Evolutionary conservation across 768 basidiomycete genomes (phyloP).

Genomic region (Antrodiella citrinella): DNA sequence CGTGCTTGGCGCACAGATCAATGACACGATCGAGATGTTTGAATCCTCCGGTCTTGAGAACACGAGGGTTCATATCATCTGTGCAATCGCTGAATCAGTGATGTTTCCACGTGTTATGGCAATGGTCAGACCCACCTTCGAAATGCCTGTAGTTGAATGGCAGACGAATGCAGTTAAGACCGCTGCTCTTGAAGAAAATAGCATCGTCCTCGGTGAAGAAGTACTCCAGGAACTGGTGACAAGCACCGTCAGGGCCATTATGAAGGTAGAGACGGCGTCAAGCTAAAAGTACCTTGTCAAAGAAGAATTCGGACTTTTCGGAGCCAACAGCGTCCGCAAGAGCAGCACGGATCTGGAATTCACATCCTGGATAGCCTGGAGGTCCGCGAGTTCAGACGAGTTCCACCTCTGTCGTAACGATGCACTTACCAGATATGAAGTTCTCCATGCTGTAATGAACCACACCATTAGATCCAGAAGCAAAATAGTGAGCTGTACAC

Average conservation of each 20-base stretch:
- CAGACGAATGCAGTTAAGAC: slow-evolving; percentile 72
- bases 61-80: slow-evolving; percentile 74
- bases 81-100: too few species aligned
- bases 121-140: slow-evolving; percentile 33
- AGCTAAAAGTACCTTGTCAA: slow-evolving; percentile 57
- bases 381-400: background rate
- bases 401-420: slow-evolving; percentile 4
- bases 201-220: slow-evolving; percentile 77
- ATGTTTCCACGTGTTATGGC: slow-evolving; percentile 7
- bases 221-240: slow-evolving; percentile 64
- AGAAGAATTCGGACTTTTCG: slow-evolving; percentile 70
- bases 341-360: slow-evolving; percentile 67
- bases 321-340: slow-evolving; percentile 58
- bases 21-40: slow-evolving; percentile 82
- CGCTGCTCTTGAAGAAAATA: slow-evolving; percentile 67
- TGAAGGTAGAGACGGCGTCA: background rate
- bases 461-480: too few species aligned
- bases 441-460: slow-evolving; percentile 57
- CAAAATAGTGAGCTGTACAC: slow-evolving; percentile 25
- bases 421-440: slow-evolving; percentile 53
- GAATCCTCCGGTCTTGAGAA: slow-evolving; percentile 67
- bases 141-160: slow-evolving; percentile 72
- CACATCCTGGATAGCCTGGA: slow-evolving; percentile 71
- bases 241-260: background rate
- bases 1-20: slow-evolving; percentile 62